Evolutionary conservation across 2,329 filamentous ascomycete genomes (phyloP), one percentile per base, ranked within the genome.

Genomic region (Mariannaea sp.): DNA sequence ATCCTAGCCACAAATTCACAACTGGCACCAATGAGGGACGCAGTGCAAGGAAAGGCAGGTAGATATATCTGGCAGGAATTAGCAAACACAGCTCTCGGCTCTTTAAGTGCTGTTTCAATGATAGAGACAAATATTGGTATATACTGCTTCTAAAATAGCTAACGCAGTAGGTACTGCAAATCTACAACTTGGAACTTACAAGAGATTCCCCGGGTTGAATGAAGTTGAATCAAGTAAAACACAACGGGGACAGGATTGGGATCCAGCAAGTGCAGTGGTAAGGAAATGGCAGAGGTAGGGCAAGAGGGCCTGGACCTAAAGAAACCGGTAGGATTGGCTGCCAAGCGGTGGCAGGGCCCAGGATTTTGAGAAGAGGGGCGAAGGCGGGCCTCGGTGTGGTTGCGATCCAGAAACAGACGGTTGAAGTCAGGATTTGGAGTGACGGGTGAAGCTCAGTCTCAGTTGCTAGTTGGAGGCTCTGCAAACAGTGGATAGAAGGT

Each of bases 141-240:
- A 22, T 26, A 5, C 32, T 17, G 16, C 13, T 12, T 29, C 43
- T 24, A 43, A 38, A 27, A 35, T 56, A 38, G 45, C 43, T 33
- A 45, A 13, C 22, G 36, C 33, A 38, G 24, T 24, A 47, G 22
- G 32, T 16, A 42, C 16, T 43, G 42, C 40, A 49, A 26, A n/a
- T 19, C n/a, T 44, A 48, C 54, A 48, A 42, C 39, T 39, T 32
- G 45, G 49, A 32, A 57, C 54, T 57, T 57, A 57, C 54, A 54
- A 53, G 40, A 40, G 47, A 16, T 20, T 39, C 36, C 39, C 35
- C 29, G 43, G 41, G 20, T 32, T 43, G 39, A 39, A 35, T 41
- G 39, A 53, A 53, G 22, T 24, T 5, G n/a, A n/a, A n/a, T n/a
- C n/a, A n/a, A n/a, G 53, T 56, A 33, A 47, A 48, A 55, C 51